These are phyloP conservation scores for Trichoderma sp. DNA, from an alignment of 2,329 filamentous ascomycete genomes.

Conservation along the genomic window DNA sequence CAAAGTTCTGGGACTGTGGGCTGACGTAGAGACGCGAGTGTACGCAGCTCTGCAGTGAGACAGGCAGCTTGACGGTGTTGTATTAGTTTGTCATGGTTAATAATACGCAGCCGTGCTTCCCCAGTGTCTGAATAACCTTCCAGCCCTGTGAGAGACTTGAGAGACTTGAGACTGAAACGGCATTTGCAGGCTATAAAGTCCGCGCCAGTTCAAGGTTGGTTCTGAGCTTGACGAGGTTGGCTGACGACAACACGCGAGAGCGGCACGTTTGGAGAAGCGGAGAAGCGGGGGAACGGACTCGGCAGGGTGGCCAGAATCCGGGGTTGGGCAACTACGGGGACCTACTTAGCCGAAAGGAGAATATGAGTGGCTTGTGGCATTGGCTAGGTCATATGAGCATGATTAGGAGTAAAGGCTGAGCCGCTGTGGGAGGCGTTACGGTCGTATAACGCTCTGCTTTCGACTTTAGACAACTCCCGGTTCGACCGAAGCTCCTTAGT, in stretches of 20 bases:
- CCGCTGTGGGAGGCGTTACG: not conserved
- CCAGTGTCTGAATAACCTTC: no score
- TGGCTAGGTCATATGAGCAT: not conserved
- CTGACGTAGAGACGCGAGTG: constrained; percentile 7
- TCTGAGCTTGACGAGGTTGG: not conserved
- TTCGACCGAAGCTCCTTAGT: not conserved
- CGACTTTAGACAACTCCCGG: no score
- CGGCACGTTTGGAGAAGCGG: not conserved
- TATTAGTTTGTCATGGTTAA: not conserved
- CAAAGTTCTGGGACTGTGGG: not conserved
- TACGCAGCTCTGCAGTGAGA: constrained; percentile 9
- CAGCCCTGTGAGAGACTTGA: no score
- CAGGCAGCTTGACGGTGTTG: not conserved
- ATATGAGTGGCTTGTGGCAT: not conserved
- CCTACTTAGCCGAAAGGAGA: not conserved
- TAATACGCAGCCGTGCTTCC: no score
- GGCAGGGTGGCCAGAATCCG: not conserved
- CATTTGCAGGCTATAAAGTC: not conserved
- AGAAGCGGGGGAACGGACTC: constrained; percentile 8
- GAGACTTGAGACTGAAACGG: no score
- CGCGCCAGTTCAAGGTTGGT: no score
- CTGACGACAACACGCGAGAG: not conserved
- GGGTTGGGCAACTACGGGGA: not conserved
- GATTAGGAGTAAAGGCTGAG: no score
- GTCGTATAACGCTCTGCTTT: no score